Evolutionary conservation across 257 asterid species (phyloP).

Genomic region (Scutellaria baicalensis): DNA sequence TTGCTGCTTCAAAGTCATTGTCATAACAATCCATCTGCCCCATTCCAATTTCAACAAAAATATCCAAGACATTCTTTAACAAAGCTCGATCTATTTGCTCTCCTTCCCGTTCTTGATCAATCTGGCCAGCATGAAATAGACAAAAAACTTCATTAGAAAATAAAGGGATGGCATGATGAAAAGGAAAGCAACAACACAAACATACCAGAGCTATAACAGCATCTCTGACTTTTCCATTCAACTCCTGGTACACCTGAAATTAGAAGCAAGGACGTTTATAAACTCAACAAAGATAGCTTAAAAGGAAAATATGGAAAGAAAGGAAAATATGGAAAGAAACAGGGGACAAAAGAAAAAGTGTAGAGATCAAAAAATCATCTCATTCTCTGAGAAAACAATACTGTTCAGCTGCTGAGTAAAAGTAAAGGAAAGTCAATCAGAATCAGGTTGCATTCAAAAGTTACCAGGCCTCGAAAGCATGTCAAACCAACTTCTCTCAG

Average conservation of each 20-base stretch:
- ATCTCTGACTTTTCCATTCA: slow-evolving; percentile 74
- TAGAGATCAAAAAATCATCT: not conserved
- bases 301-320: not conserved
- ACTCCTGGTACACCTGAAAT: slow-evolving; percentile 74
- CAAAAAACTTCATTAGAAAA: slow-evolving; percentile 1
- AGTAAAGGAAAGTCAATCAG: not conserved
- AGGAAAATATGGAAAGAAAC: not conserved
- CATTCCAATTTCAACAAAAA: slow-evolving; percentile 66
- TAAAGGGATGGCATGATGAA: not conserved
- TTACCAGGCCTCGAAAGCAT: slow-evolving; percentile 85
- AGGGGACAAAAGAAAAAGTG: not conserved
- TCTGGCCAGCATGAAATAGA: slow-evolving; percentile 20
- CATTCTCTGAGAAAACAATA: not conserved
- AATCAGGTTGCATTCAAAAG: not conserved
- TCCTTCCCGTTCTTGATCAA: slow-evolving; percentile 63
- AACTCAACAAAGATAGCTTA: not conserved
- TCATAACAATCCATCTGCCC: slow-evolving; percentile 52
- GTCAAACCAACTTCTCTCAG: slow-evolving; percentile 86
- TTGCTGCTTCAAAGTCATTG: slow-evolving; percentile 49
- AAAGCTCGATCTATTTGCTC: slow-evolving; percentile 61
- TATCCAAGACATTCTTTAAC: slow-evolving; percentile 43
- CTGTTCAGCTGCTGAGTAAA: not conserved
- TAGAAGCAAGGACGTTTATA: slow-evolving; percentile 13
- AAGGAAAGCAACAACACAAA: not conserved
- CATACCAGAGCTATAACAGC: slow-evolving; percentile 67